These are phyloP conservation scores for Psilocybe azurescens DNA, from an alignment of 768 basidiomycete genomes.

Conservation along the genomic window DNA sequence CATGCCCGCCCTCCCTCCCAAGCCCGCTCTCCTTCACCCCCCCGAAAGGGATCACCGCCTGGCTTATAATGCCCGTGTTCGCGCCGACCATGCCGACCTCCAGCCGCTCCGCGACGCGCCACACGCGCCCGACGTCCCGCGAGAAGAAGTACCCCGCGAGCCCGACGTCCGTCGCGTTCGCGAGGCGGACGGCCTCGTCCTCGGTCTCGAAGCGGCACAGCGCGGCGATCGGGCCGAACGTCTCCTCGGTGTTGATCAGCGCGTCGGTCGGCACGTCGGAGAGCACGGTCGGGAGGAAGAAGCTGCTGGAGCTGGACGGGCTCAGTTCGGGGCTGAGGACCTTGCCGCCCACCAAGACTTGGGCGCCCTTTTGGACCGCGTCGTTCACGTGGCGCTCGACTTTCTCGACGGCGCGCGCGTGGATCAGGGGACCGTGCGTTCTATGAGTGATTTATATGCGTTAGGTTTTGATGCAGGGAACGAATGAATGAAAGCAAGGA, in stretches of 20 bases:
- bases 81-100: conserved; percentile 93
- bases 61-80: conserved; percentile 82
- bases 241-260: conserved; percentile 81
- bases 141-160: conserved; percentile 95
- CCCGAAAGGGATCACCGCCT: conserved; percentile 86
- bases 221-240: conserved; percentile 92
- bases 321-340: conserved; percentile 46
- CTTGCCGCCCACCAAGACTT: conserved; percentile 90
- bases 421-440: conserved; percentile 96
- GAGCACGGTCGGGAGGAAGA: conserved; percentile 90
- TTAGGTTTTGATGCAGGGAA: background rate
- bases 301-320: conserved; percentile 36
- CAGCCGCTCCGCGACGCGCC: conserved; percentile 92
- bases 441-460: conserved; percentile 36
- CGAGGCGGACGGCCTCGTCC: conserved; percentile 86
- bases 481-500: background rate
- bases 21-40: conserved; percentile 89
- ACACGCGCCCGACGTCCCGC: conserved; percentile 84
- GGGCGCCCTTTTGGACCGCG: conserved; percentile 84
- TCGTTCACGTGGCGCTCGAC: conserved; percentile 87
- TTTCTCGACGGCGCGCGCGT: conserved; percentile 84
- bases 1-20: conserved; percentile 87
- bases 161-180: conserved; percentile 84
- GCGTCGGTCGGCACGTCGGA: conserved; percentile 79
- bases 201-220: conserved; percentile 92